These are phyloP conservation scores for Epichloe sibirici DNA, from an alignment of 2,329 filamentous ascomycete genomes.

Conservation along the genomic window DNA sequence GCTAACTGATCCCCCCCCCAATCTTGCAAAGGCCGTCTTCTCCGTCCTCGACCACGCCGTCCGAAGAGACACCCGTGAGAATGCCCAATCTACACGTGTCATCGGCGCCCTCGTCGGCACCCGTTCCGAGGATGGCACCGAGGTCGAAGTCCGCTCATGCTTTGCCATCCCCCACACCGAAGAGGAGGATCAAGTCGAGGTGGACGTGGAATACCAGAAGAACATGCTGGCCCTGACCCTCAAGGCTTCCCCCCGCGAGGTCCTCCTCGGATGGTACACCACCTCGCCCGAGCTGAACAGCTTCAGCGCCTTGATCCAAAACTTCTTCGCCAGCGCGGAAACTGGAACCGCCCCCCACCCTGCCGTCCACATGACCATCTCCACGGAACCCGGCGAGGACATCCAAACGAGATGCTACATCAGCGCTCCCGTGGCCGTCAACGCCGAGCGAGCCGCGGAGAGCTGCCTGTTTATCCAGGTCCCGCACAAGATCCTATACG, in stretches of 20 bases:
- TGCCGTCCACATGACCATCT: slow-evolving; percentile 93
- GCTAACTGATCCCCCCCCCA: slow-evolving; percentile 1
- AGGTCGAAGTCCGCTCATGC: slow-evolving; percentile 90
- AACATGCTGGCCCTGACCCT: slow-evolving; percentile 94
- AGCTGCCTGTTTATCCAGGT: slow-evolving; percentile 97
- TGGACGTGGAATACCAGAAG: slow-evolving; percentile 99
- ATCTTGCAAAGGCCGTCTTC: slow-evolving; percentile 45
- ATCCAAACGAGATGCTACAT: slow-evolving; percentile 92
- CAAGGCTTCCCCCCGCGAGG: slow-evolving; percentile 85
- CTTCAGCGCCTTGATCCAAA: slow-evolving; percentile 93
- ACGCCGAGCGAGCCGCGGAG: slow-evolving; percentile 86
- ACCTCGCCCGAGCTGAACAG: slow-evolving; percentile 95
- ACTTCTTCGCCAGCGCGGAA: slow-evolving; percentile 96
- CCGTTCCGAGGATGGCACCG: slow-evolving; percentile 90
- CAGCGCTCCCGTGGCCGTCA: slow-evolving; percentile 87
- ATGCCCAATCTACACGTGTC: slow-evolving; percentile 79
- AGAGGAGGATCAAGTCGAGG: slow-evolving; percentile 96
- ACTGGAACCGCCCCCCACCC: slow-evolving; percentile 97
- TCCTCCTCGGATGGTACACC: slow-evolving; percentile 95
- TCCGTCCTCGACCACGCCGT: slow-evolving; percentile 86
- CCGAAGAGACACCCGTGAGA: slow-evolving; percentile 59
- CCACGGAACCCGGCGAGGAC: slow-evolving; percentile 75
- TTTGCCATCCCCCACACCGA: slow-evolving; percentile 98
- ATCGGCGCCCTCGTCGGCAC: slow-evolving; percentile 92
- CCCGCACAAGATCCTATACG: slow-evolving; percentile 85